A percentile compares a stretch with the other conserved stretches of the same genome.
Evolutionary conservation across 2,329 filamentous ascomycete species (phyloP).

Genomic region (Trichoderma guizhouense): DNA sequence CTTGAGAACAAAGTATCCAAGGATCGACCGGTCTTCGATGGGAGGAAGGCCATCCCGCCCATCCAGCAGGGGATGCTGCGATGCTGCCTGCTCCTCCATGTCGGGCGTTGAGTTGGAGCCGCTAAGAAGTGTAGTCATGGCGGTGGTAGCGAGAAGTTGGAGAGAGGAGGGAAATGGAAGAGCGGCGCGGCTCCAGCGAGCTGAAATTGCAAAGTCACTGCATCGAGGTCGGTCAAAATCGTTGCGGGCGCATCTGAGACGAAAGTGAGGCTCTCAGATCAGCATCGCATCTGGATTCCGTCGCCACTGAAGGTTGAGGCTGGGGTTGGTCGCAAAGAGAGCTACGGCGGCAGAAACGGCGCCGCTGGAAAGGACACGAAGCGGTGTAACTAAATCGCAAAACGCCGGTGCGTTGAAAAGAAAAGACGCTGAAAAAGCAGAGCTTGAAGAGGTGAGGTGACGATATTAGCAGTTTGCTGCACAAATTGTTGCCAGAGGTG

Average conservation of each 20-base stretch:
- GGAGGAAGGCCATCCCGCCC: conserved; percentile 33
- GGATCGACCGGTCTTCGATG: conserved; percentile 35
- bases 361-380: neutral
- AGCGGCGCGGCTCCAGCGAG: conserved; percentile 16
- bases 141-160: neutral
- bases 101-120: conserved; percentile 15
- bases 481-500: conserved; percentile 3
- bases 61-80: conserved; percentile 29
- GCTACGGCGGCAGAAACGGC: neutral
- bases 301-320: neutral
- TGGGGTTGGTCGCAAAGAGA: neutral
- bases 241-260: conserved; percentile 16
- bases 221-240: conserved; percentile 15
- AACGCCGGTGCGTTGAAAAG: neutral
- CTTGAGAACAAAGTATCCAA: conserved; percentile 60
- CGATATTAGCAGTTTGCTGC: neutral
- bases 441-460: neutral
- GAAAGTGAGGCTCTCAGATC: conserved; percentile 16
- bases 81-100: conserved; percentile 10
- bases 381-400: neutral
- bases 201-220: conserved; percentile 12
- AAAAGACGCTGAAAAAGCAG: neutral
- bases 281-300: conserved; percentile 12
- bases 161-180: neutral
- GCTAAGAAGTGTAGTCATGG: conserved; percentile 6